Evolutionary conservation across 2,329 filamentous ascomycete species (phyloP), one percentile per base, ranked within the genome.

Genomic region (Fusarium lyarnte): DNA sequence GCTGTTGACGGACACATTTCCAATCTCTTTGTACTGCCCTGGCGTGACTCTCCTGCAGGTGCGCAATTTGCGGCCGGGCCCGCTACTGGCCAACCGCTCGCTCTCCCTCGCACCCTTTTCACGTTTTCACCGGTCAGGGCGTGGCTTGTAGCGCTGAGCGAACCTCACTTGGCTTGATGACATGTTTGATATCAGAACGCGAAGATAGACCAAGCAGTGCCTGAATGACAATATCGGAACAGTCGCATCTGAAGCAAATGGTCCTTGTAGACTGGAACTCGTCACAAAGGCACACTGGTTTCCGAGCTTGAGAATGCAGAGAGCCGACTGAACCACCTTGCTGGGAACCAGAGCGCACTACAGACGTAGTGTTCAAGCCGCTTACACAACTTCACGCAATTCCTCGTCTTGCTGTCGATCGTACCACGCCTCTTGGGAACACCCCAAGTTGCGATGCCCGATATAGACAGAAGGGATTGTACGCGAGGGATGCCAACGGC

Each of bases 321-420:
- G 58, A 59, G 49, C 70, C 63, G 52, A 66, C 45, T 41, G 70
- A 75, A 66, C 73, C 70, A 63, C 45, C 35, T 68, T 66, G 51
- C 62, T 74, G 63, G 73, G 64, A 75, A 60, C 52, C 58, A 35
- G 59, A 64, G 58, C 49, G 51, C 63, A 72, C 60, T 59, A 59
- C 58, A 68, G 45, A 55, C 58, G 55, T 59, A 59, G 53, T 61
- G 57, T 53, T 41, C 61, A 74, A 76, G 74, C 71, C 71, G 63
- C 69, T 73, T 74, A 74, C 74, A 76, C 65, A 73, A 68, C 70
- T 58, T 71, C 68, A 59, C 58, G 59, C 66, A 76, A 63, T 49
- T 39, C 64, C 54, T 71, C 55, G 58, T 69, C 69, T 69, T 49
- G 54, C 58, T 61, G 61, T 53, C 58, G 69, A 76, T 77, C 58